Percentiles rank a stretch among this genome's conserved stretches.
Conservation (phyloP, 106 monocot species). For the Dendrobium huoshanense region DNA sequence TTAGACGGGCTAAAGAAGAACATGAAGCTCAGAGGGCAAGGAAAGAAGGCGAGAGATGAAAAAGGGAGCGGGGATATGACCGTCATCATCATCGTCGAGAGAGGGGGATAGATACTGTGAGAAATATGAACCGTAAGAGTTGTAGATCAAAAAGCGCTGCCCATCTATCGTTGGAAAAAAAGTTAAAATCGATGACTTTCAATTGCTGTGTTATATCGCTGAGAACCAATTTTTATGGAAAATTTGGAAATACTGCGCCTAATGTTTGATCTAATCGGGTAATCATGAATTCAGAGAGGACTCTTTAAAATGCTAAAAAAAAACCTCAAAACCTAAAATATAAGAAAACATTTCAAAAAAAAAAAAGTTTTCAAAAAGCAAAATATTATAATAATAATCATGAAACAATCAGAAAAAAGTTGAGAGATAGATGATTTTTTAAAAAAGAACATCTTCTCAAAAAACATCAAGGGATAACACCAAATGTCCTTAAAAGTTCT, state of each 20-base stretch:
- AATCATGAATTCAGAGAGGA: no score
- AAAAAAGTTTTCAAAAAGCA: no score
- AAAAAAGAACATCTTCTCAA: no score
- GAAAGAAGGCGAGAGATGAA: conserved; percentile 84
- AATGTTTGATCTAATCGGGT: neutral
- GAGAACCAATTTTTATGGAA: neutral
- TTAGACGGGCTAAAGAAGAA: conserved; percentile 65
- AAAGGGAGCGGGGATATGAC: conserved; percentile 72
- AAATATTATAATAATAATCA: no score
- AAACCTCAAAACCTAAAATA: no score
- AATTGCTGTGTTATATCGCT: neutral
- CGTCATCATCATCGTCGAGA: conserved; percentile 34
- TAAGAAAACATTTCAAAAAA: no score
- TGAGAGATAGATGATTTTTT: no score
- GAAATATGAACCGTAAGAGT: conserved; percentile 25
- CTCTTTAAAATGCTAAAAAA: no score
- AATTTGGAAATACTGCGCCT: neutral
- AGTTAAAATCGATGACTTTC: neutral
- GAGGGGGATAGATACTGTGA: conserved; percentile 57
- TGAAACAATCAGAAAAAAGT: no score
- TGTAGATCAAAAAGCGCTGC: neutral
- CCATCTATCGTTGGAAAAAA: neutral
- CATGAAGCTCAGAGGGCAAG: conserved; percentile 81
- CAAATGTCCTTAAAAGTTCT: no score
- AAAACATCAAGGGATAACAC: no score